These are phyloP conservation scores for Furcasterigmium furcatum DNA, from an alignment of 2,329 filamentous ascomycete species.

Conservation along the genomic window DNA sequence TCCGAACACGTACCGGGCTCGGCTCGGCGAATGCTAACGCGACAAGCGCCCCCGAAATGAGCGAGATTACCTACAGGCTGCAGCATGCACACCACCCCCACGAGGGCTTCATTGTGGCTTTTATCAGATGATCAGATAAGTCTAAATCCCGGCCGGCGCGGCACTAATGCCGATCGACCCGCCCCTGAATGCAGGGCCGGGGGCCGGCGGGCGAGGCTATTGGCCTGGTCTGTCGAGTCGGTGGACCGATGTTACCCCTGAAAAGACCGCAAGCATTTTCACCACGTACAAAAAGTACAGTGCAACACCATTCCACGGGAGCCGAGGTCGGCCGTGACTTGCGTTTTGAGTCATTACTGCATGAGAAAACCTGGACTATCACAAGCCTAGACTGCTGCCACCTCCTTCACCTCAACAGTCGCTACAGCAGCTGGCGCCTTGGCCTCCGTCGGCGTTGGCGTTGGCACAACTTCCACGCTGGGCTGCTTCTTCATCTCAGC, in stretches of 20 bases:
- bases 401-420: conserved; percentile 8
- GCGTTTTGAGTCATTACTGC: too few relatives aligned
- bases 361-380: too few relatives aligned
- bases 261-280: too few relatives aligned
- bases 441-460: conserved; percentile 1
- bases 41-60: too few relatives aligned
- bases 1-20: too few relatives aligned
- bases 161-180: neutral
- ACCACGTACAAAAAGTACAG: neutral
- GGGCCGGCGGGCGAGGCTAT: too few relatives aligned
- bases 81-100: too few relatives aligned
- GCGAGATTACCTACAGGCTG: neutral
- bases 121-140: conserved; percentile 6
- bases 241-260: too few relatives aligned
- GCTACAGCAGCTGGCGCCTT: neutral
- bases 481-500: conserved; percentile 6
- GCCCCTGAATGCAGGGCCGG: too few relatives aligned
- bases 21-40: neutral
- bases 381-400: neutral
- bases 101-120: neutral
- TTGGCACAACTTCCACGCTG: neutral
- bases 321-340: too few relatives aligned
- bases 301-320: too few relatives aligned
- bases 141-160: neutral
- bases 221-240: too few relatives aligned